Base-by-base conservation (phyloP, 495 filamentous ascomycete genomes). In the Aspergillus biplanus region DNA sequence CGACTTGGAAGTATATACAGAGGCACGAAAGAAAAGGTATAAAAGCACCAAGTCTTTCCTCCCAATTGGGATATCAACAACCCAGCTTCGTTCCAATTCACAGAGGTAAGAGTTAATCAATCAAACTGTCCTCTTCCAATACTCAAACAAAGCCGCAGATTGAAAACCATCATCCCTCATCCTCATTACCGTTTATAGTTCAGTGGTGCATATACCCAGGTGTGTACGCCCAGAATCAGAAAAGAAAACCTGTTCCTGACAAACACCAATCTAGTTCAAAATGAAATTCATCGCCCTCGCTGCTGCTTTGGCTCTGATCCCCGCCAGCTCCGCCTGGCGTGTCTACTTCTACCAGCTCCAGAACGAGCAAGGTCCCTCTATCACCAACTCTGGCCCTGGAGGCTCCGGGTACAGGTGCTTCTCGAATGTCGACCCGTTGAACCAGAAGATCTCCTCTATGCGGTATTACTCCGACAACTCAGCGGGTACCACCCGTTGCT, bases 321-420 rank as follows among this genome's bases (percentile, higher is more conserved):
- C 52, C 52, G 7, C 52, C 27, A 27, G 13, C 12, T 55, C 52
- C 52, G 52, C 52, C 3, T 55, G 52, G 52, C 52, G 52, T 33
- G 52, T 55, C 52, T 37, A 37, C 13, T 55, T 55, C 52, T 55
- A 55, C 52, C 32, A 55, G 52, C 27, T 35, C 52, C 11, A 35
- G 11, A 37, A 55, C 2, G 32, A 35, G 8, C n/a, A 37, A 0
- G 52, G 52, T 9, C 52, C 32, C 31, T 33, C 16, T 12, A 33
- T 35, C 52, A 55, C 52, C 12, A 33, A 37, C 5, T 4, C 32
- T 15, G 52, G 52, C 11, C 27, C 27, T 4, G 52, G 52, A 15
- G 31, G 31, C 32, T 15, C 52, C 52, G 52, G 52, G 5, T 15
- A 13, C 52, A 15, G 31, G 6, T 55, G 52, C 52, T 16, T n/a